Base-by-base conservation (phyloP, 768 basidiomycete genomes). In the Amanita polypyramis region DNA sequence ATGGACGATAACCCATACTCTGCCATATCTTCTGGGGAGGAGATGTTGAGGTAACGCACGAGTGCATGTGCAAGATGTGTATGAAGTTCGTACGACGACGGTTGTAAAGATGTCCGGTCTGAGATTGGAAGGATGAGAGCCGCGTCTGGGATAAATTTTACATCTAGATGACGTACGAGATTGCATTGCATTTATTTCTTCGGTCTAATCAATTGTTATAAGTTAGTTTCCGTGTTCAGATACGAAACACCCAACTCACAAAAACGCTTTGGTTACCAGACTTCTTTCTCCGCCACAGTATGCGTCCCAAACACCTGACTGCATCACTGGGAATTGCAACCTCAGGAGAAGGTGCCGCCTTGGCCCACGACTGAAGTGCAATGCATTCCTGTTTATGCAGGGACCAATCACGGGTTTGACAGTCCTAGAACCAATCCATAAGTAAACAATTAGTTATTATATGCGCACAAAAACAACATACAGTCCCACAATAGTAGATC, bases 341-440 rank as follows among this genome's bases (percentile, higher is more conserved):
- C 8, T 72, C 69, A 10, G 62, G 50, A 2, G 74, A 75, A 2
- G 76, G 73, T 4, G 77, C 76, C 12, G 67, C 56, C 23, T 69
- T 60, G 1, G 67, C 67, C 84, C 81, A 83, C 45, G 63, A 65
- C 47, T 71, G 72, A 7, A 94, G 65, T 0, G 88, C 82, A 4
- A 52, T 49, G 57, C 95, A 97, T 70, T 97, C 94, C 1, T 63
- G 61, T 61, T 82, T 87, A 62, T 96, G 94, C 2, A 74, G 30
- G 0, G 57, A 17, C 92, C 90, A 92, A 54, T 89, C 90, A 23
- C 61, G 59, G 34, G 65, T 78, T 66, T 91, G 88, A 56, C 89
- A 92, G 33, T 60, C 60, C 81, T 88, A 55, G 7, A 27, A 27
- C 3, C 7, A 27, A 27, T 5, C 25, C 5, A 21, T 43, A 25